A percentile compares a stretch with the other conserved stretches of the same genome.
phyloP scores from a whole-genome alignment of 106 monocot genomes.

The Posidonia australis region DNA sequence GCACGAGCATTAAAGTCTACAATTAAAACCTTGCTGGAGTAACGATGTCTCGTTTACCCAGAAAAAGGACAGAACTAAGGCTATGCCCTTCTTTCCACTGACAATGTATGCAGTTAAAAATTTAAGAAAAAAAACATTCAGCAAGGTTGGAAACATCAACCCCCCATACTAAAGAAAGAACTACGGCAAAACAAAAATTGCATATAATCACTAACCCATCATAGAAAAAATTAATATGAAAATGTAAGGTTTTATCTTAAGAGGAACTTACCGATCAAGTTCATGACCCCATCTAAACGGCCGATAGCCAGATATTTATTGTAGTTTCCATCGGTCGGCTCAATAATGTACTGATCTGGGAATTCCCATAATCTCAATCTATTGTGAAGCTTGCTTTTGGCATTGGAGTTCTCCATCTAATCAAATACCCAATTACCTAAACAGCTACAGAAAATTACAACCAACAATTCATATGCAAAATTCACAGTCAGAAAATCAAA shows the following conservation, averaged over 20 bases:
- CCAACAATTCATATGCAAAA: neutral
- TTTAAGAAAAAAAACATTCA: neutral
- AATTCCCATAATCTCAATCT: slow-evolving; percentile 78
- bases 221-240: too few species aligned
- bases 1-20: too few species aligned
- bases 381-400: slow-evolving; percentile 34
- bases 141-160: neutral
- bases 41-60: too few species aligned
- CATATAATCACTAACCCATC: neutral
- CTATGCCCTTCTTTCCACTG: too few species aligned
- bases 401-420: slow-evolving; percentile 9
- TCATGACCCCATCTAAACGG: slow-evolving; percentile 62
- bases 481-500: too few species aligned
- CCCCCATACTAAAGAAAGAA: neutral
- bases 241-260: too few species aligned
- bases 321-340: slow-evolving; percentile 45
- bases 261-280: slow-evolving; percentile 38
- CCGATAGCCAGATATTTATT: slow-evolving; percentile 55
- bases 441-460: neutral
- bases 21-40: too few species aligned
- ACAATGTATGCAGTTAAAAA: too few species aligned
- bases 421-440: neutral
- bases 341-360: slow-evolving; percentile 62
- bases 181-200: neutral
- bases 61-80: too few species aligned